phyloP scores from a whole-genome alignment of 1,284 basidiomycete species.

The Fomitopsis palustris region DNA sequence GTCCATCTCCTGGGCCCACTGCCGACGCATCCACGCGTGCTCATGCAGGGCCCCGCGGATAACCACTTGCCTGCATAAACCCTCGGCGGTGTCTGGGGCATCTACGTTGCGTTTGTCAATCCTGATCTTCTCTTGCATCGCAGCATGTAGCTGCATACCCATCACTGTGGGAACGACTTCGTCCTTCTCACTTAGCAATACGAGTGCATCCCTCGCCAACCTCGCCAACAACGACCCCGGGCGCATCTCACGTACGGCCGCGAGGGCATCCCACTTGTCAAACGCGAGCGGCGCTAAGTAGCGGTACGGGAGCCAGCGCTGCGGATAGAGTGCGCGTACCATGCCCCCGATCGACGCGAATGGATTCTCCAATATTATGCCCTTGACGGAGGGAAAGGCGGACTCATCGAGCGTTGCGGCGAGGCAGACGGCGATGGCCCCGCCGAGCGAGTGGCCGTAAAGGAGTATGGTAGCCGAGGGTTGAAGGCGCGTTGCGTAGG shows the following conservation, averaged over 20 bases:
- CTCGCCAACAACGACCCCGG: slow-evolving; percentile 17
- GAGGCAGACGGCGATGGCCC: slow-evolving; percentile 40
- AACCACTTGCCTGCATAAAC: slow-evolving; percentile 20
- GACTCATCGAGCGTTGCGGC: slow-evolving; percentile 15
- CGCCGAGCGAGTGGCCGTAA: slow-evolving; percentile 52
- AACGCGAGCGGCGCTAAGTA: slow-evolving; percentile 41
- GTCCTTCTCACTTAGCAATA: slow-evolving; percentile 40
- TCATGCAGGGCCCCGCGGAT: slow-evolving; percentile 40
- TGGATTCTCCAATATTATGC: slow-evolving; percentile 48
- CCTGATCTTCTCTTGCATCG: slow-evolving; percentile 5
- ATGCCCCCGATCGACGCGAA: slow-evolving; percentile 48
- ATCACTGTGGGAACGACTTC: slow-evolving; percentile 44
- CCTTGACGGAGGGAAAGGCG: slow-evolving; percentile 25
- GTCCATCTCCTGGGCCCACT: slow-evolving; percentile 34
- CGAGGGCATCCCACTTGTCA: slow-evolving; percentile 46
- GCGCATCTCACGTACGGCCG: slow-evolving; percentile 18
- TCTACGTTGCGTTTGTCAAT: too few species aligned
- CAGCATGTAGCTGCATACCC: slow-evolving; percentile 30
- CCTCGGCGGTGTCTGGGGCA: neutral
- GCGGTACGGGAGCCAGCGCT: slow-evolving; percentile 47
- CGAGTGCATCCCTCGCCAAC: slow-evolving; percentile 26
- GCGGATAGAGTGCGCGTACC: slow-evolving; percentile 46
- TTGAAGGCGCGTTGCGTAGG: slow-evolving; percentile 30
- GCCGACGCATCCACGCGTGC: slow-evolving; percentile 35
- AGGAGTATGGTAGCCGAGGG: slow-evolving; percentile 34